Evolutionary conservation across 2,329 filamentous ascomycete genomes (phyloP).

Genomic region (Dothistroma septosporum): DNA sequence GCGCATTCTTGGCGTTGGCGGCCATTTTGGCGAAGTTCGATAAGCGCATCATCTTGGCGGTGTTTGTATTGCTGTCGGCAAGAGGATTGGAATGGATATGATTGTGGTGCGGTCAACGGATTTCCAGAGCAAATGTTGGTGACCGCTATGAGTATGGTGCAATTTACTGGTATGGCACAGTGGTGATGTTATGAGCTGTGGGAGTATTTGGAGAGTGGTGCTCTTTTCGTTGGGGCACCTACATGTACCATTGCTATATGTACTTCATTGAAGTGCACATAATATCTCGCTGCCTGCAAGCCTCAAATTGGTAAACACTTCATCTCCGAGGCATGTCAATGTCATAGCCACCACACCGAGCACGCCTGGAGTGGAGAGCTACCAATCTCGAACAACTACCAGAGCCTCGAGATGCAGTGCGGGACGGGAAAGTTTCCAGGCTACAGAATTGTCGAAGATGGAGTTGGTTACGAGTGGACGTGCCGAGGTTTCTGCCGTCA

Average conservation of each 20-base stretch:
- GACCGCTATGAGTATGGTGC: too few relatives aligned
- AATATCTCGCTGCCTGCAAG: neutral
- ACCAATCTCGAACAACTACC: neutral
- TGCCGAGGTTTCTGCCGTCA: neutral
- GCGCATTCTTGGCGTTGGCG: conserved; percentile 20
- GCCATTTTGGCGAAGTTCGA: conserved; percentile 21
- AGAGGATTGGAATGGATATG: too few relatives aligned
- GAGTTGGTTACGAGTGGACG: neutral
- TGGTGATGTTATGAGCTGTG: neutral
- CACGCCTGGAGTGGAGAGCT: neutral
- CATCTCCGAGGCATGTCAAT: neutral
- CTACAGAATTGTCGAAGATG: neutral
- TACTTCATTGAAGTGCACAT: neutral
- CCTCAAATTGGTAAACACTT: neutral
- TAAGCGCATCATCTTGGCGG: conserved; percentile 19
- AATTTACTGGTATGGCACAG: neutral
- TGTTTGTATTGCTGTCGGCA: neutral
- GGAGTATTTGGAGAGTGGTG: neutral
- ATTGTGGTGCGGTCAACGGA: too few relatives aligned
- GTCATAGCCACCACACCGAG: neutral
- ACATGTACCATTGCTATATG: neutral
- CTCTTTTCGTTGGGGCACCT: neutral
- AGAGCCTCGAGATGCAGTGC: neutral
- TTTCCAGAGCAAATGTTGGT: too few relatives aligned
- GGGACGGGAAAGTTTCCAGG: neutral